A percentile compares a stretch with the other conserved stretches of the same genome.
Evolutionary conservation across 371 early-diverging fungal genomes (phyloP).

Genomic region (Nosema muscidifuracis): DNA sequence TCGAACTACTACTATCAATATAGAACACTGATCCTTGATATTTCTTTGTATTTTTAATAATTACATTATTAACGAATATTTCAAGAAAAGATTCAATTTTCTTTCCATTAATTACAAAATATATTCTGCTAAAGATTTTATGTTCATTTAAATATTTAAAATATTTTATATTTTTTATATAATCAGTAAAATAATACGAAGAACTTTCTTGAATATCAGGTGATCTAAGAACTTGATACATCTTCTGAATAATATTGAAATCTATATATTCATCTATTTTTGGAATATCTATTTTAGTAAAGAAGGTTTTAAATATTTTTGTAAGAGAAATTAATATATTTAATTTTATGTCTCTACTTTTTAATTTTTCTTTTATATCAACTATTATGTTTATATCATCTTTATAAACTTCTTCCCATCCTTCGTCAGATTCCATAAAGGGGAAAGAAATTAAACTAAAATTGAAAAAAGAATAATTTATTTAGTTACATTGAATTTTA

Average conservation of each 20-base stretch:
- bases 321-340: background rate
- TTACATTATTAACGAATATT: conserved; percentile 5
- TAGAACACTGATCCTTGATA: conserved; percentile 24
- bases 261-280: conserved; percentile 17
- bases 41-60: conserved; percentile 18
- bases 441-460: no score
- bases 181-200: background rate
- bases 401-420: conserved; percentile 37
- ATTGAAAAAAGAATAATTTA: no score
- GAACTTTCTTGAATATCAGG: background rate
- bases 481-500: no score
- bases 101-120: conserved; percentile 22
- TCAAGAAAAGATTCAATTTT: conserved; percentile 37
- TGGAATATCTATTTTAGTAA: background rate
- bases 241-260: conserved; percentile 6
- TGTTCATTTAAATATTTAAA: conserved; percentile 17
- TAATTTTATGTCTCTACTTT: background rate
- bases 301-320: background rate
- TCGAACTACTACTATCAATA: conserved; percentile 22
- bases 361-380: background rate
- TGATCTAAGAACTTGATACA: background rate
- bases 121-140: conserved; percentile 39
- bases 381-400: background rate
- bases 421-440: conserved; percentile 7
- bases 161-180: background rate